phyloP scores from a whole-genome alignment of 164 flowering plant genomes.

The Piper betle region DNA sequence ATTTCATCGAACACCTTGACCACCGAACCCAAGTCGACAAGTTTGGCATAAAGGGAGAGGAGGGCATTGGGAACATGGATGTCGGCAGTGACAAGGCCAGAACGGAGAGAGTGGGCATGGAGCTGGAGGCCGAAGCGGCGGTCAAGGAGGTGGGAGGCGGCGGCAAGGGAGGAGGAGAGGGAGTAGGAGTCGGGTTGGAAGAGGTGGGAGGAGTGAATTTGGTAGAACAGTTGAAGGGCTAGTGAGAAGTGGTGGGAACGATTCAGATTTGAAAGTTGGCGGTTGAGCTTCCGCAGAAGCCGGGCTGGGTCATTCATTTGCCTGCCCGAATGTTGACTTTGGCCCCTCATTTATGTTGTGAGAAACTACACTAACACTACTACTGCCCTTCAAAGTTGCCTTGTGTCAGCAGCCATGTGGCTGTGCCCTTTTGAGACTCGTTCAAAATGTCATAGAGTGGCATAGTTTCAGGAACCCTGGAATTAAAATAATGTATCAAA shows the following conservation, averaged over 20 bases:
- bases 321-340: neutral
- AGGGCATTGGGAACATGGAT: constrained; percentile 50
- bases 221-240: constrained; percentile 38
- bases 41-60: constrained; percentile 49
- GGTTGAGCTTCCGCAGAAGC: constrained; percentile 33
- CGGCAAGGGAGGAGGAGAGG: constrained; percentile 46
- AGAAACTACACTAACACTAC: too few species aligned
- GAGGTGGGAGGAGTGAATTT: constrained; percentile 36
- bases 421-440: constrained; percentile 98
- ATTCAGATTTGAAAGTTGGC: constrained; percentile 24
- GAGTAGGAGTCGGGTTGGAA: constrained; percentile 58
- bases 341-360: too few species aligned
- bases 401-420: constrained; percentile 93
- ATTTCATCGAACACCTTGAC: constrained; percentile 41
- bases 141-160: constrained; percentile 35
- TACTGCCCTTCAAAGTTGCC: constrained; percentile 6
- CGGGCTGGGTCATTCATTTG: constrained; percentile 11
- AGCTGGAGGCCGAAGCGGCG: constrained; percentile 33
- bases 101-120: constrained; percentile 28
- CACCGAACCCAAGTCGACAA: constrained; percentile 26
- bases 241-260: constrained; percentile 25
- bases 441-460: constrained; percentile 93
- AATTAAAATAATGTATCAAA: neutral
- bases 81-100: constrained; percentile 31
- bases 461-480: too few species aligned